Base-by-base conservation (phyloP, 108 stramenopile genomes). In the Mediolabrus comicus region DNA sequence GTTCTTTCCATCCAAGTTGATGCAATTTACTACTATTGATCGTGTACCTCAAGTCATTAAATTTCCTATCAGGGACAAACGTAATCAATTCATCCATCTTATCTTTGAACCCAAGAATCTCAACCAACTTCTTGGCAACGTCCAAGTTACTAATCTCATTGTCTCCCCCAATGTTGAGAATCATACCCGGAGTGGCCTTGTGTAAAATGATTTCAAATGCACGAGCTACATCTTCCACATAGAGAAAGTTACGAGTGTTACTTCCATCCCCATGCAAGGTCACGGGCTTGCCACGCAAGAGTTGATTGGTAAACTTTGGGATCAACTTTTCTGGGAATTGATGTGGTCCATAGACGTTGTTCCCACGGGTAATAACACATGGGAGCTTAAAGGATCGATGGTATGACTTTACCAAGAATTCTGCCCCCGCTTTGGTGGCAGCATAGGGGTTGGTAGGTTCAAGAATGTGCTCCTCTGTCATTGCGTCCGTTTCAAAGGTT, bases 291-390 rank as follows among this genome's bases (percentile, higher is more conserved):
- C 90, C 95, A 26, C 93, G 77, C 79, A 97, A 67, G 30, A 99
- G 82, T 81, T 98, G 97, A 77, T 98, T 97, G 70, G 96, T 96
- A 71, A 99, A 98, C 84, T 99, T 99, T 43, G 99, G 99, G 71
- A 99, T 97, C 39, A 99, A 81, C 81, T 99, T 99, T 79, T 99
- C 99, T 1, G 99, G 99, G 71, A 95, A 99, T 75, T 99, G 99
- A 75, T 97, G 97, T 32, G 98, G 98, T 4, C 99, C 98, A 80
- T 98, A 99, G 29, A 99, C 99, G 72, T 99, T 99, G 87, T 99
- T 99, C 10, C 98, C 98, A 33, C 99, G 86, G 30, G 99, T 99
- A 71, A 99, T 98, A 63, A 99, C 75, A 51, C 86, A 87, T 12
- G 82, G 97, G 16, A 98, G 76, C 58, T 95, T 87, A 90, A 98